Conservation (phyloP, 208 protist genomes). For the Angomonas deanei region DNA sequence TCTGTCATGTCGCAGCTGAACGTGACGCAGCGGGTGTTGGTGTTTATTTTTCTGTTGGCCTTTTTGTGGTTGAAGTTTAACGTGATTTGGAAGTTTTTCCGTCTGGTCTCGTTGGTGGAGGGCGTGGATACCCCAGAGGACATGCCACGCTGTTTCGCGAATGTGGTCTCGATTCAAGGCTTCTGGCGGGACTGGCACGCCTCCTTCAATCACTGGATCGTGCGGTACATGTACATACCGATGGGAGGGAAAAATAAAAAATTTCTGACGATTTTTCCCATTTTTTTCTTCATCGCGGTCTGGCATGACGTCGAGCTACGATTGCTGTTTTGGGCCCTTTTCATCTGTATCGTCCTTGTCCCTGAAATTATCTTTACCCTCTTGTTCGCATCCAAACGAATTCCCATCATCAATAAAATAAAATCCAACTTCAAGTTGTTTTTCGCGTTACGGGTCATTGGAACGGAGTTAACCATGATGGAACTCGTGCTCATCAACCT, state of each 20-base stretch:
- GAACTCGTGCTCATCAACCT: slow-evolving; percentile 61
- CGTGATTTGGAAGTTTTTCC: slow-evolving; percentile 88
- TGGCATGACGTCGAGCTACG: slow-evolving; percentile 88
- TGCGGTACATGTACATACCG: slow-evolving; percentile 89
- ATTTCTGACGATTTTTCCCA: slow-evolving; percentile 67
- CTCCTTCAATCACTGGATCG: slow-evolving; percentile 85
- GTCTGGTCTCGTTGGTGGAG: slow-evolving; percentile 72
- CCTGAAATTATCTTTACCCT: slow-evolving; percentile 55
- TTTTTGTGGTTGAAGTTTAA: slow-evolving; percentile 92
- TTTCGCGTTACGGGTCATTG: slow-evolving; percentile 32
- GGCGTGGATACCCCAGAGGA: slow-evolving; percentile 87
- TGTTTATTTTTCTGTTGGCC: slow-evolving; percentile 47
- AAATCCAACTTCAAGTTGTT: slow-evolving; percentile 24
- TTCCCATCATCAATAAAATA: slow-evolving; percentile 15
- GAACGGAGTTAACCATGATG: slow-evolving; percentile 30
- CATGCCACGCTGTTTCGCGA: slow-evolving; percentile 85
- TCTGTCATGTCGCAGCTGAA: slow-evolving; percentile 10
- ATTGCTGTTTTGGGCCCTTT: slow-evolving; percentile 58
- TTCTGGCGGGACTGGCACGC: slow-evolving; percentile 94
- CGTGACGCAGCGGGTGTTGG: slow-evolving; percentile 10
- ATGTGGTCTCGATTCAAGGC: slow-evolving; percentile 76
- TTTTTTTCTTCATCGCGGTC: slow-evolving; percentile 90
- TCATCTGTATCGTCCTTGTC: slow-evolving; percentile 63
- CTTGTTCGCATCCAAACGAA: slow-evolving; percentile 28
- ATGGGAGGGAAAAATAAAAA: slow-evolving; percentile 51